Base-by-base conservation (phyloP, 768 basidiomycete species). In the Tricholoma sp. region DNA sequence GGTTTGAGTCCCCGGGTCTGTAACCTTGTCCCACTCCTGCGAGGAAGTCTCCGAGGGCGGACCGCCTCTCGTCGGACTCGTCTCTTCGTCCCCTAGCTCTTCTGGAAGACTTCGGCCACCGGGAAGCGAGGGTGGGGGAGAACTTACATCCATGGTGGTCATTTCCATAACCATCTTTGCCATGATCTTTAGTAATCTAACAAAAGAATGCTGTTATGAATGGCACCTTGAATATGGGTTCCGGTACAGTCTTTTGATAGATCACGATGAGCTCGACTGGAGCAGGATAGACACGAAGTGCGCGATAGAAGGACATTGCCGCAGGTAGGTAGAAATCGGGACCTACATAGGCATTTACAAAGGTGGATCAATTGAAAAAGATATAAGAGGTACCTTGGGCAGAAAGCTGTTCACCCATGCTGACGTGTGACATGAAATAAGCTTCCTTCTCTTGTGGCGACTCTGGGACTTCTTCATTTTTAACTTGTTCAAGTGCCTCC, bases 191-290 rank as follows among this genome's bases (percentile, higher is more conserved):
- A 37, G 50, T 50, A 52, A 45, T 32, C 4, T 11, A 14, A 53
- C 55, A 52, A 14, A 29, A 12, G 31, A 22, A 21, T 11, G 9
- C 3, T 11, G 9, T 71, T 74, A 31, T 55, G 47, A 31, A 10
- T 8, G 9, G 47, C 27, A 87, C 88, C 76, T 91, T 89, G 76
- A 93, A 92, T 50, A 94, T 77, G 35, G 85, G 79, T 24, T 83
- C 80, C 2, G 92, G 89, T 29, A 96, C 84, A 32, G 93, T 94
- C 73, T 89, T 89, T 74, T 98, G 86, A 67, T 97, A 96, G 60
- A 98, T 95, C 71, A 89, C 84, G 65, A 99, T 88, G 63, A 98
- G 83, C 72, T 98, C 97, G 31, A 93, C 84, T 0, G 95, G 93
- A 29, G 90, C 85, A 51, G 97, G 97, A 75, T 99, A 99, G 34